Base-by-base conservation (phyloP, 805 yeast species). In the Yamadazyma philogaea region DNA sequence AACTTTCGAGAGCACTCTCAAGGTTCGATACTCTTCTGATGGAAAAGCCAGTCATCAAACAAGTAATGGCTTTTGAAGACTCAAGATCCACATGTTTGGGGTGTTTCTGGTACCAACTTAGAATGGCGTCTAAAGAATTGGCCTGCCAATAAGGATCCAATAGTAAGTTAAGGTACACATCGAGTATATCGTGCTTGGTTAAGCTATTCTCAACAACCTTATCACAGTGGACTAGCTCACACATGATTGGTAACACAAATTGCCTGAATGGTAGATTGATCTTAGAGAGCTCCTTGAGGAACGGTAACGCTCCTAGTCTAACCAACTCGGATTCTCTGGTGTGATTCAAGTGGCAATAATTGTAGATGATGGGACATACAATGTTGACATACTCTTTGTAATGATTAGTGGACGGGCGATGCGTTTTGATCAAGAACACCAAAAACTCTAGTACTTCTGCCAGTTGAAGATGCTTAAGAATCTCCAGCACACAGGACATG, bases 141-240 rank as follows among this genome's bases (percentile, higher is more conserved):
- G 74, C 70, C 54, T 76, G 80, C 82, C 82, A 78, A 49, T 77
- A 76, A 0, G 78, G 72, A 50, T 79, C 81, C 7, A 66, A 49
- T 3, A 76, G 52, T 12, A 78, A 59, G 12, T 60, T 56, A 28
- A 67, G 59, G 44, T 77, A 70, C 1, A 62, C 63, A 3, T 59
- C 52, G 19, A 75, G 52, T 4, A 74, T 68, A 18, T 66, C 66
- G 40, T 67, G 50, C 33, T 59, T 60, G 53, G 65, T 51, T 30
- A 78, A 57, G 7, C 55, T 56, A 6, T 50, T 50, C 42, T 76
- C 57, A 14, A 75, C 73, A 16, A 53, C 53, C 1, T 59, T 55
- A 19, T 65, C 70, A 40, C 79, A 68, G 46, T 75, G 68, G 1
- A 72, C 79, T 52, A 79, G 60, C 39, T 77, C 81, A 48, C 79